These are phyloP conservation scores for Sideroxylon spinosum DNA, from an alignment of 179 eudicot genomes.

Conservation along the genomic window DNA sequence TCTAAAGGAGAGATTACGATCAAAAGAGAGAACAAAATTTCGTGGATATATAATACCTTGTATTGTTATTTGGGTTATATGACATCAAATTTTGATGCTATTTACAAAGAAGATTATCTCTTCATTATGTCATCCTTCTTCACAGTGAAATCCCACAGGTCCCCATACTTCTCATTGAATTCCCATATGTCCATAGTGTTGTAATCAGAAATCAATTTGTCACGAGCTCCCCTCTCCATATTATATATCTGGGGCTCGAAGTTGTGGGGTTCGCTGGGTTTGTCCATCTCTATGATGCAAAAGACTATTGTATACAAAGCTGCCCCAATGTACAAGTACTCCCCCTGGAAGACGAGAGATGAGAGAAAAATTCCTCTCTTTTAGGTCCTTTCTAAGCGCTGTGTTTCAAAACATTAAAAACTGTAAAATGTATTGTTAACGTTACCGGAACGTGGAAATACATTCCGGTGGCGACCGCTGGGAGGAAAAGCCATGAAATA, in stretches of 20 bases:
- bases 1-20: no score
- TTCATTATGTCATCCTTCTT: conserved; percentile 55
- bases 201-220: conserved; percentile 77
- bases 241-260: conserved; percentile 94
- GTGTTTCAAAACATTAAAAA: not conserved
- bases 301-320: conserved; percentile 62
- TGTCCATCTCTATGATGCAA: conserved; percentile 77
- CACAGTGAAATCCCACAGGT: conserved; percentile 88
- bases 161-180: conserved; percentile 89
- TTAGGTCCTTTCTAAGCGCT: not conserved
- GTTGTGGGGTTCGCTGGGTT: conserved; percentile 84
- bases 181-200: conserved; percentile 96
- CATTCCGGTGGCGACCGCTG: conserved; percentile 78
- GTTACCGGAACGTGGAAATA: conserved; percentile 77
- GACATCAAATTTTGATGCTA: not conserved
- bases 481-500: conserved; percentile 87
- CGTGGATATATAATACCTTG: not conserved
- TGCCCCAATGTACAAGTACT: conserved; percentile 86
- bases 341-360: conserved; percentile 50
- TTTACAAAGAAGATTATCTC: conserved; percentile 31
- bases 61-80: not conserved
- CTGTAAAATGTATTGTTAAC: not conserved
- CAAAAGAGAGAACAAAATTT: not conserved
- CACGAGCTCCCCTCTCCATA: conserved; percentile 84
- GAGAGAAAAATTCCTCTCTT: not conserved